Evolutionary conservation across 495 filamentous ascomycete genomes (phyloP).

Genomic region (Aspergillus affinis): DNA sequence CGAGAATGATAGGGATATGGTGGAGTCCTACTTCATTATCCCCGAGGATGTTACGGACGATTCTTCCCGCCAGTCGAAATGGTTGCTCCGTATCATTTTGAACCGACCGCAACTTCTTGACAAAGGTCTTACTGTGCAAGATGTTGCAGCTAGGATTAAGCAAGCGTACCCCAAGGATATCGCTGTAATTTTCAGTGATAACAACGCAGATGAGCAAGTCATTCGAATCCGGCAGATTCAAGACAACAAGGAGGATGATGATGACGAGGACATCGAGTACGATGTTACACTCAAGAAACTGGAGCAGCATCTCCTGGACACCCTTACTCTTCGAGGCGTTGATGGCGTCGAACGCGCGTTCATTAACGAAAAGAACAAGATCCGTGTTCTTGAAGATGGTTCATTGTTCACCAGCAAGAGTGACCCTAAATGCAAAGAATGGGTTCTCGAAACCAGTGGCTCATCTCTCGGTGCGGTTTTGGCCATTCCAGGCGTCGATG

Average conservation of each 20-base stretch:
- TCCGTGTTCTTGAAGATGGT: constrained; percentile 63
- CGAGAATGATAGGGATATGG: constrained; percentile 84
- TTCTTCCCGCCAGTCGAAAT: constrained; percentile 78
- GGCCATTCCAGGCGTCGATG: constrained; percentile 82
- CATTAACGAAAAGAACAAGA: constrained; percentile 74
- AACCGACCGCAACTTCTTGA: constrained; percentile 92
- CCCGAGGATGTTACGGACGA: constrained; percentile 76
- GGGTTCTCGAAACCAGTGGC: constrained; percentile 92
- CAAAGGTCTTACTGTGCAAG: constrained; percentile 86
- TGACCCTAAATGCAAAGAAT: constrained; percentile 76
- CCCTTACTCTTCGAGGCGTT: constrained; percentile 85
- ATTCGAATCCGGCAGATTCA: constrained; percentile 87
- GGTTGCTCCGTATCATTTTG: constrained; percentile 92
- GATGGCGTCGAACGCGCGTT: constrained; percentile 85
- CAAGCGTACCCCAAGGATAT: constrained; percentile 82
- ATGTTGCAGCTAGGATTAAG: constrained; percentile 88
- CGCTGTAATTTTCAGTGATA: constrained; percentile 94
- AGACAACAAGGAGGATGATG: constrained; percentile 68
- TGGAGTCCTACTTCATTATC: constrained; percentile 95
- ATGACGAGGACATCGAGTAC: constrained; percentile 80
- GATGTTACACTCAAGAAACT: constrained; percentile 88
- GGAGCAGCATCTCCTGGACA: constrained; percentile 87
- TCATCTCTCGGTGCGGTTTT: constrained; percentile 81
- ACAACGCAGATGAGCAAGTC: constrained; percentile 94
- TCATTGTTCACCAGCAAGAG: constrained; percentile 66